These are phyloP conservation scores for Ophiostoma fasciatum DNA, from an alignment of 2,329 filamentous ascomycete species.

Conservation along the genomic window DNA sequence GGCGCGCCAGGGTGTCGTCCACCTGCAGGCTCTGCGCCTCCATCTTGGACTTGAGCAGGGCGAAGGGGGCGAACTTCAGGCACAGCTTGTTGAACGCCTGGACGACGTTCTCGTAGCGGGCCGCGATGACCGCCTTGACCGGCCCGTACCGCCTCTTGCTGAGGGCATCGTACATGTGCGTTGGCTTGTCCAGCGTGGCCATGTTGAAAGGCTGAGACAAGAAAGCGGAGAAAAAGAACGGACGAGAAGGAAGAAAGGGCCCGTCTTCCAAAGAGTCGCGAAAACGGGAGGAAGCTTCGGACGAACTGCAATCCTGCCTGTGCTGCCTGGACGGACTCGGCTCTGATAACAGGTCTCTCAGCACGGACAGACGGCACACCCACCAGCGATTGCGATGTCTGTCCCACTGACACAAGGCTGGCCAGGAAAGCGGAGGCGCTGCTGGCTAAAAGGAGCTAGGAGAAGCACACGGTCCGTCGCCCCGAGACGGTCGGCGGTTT, in stretches of 20 bases:
- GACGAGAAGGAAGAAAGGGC: not conserved
- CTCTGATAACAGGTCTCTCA: too few species aligned
- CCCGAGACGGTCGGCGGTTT: too few species aligned
- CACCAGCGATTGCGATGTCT: too few species aligned
- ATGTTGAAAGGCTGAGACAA: not conserved
- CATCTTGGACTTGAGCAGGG: conserved; percentile 3
- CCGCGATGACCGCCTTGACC: conserved; percentile 9
- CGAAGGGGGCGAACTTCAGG: conserved; percentile 2
- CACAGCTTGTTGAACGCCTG: conserved; percentile 9
- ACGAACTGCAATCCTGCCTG: too few species aligned
- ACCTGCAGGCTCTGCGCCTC: conserved; percentile 3
- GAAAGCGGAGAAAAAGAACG: not conserved
- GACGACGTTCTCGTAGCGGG: conserved; percentile 8
- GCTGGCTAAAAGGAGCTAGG: too few species aligned
- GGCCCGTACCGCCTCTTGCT: conserved; percentile 1
- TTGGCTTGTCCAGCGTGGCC: conserved; percentile 8
- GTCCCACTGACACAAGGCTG: too few species aligned
- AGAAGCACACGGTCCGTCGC: too few species aligned
- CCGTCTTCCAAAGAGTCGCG: too few species aligned
- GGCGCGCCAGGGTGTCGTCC: conserved; percentile 6
- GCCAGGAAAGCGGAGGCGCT: too few species aligned
- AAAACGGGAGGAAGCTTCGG: too few species aligned
- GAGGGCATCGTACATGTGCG: conserved; percentile 10
- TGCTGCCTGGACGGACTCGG: too few species aligned
- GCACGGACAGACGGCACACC: too few species aligned